Conservation (phyloP, 2,329 filamentous ascomycete species). For the Diaporthe aspalathi region DNA sequence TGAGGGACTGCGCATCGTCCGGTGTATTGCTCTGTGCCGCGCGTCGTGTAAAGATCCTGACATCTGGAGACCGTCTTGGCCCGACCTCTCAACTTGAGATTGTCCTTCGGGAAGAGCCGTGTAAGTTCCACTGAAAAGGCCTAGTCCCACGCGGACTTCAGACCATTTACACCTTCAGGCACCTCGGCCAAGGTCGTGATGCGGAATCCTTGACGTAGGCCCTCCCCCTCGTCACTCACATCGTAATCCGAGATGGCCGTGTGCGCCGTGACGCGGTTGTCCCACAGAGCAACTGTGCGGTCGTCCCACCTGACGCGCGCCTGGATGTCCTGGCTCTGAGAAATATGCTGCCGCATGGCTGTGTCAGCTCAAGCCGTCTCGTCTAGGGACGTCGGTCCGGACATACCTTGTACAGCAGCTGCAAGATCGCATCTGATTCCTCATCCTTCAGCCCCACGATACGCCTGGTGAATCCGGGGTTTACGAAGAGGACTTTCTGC, state of each 20-base stretch:
- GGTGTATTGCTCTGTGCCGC: no score
- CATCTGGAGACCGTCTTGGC: no score
- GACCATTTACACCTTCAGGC: constrained; percentile 51
- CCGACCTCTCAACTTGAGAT: no score
- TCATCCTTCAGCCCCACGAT: constrained; percentile 75
- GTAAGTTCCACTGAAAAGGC: rapidly evolving
- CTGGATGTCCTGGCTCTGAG: constrained; percentile 72
- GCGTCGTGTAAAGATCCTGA: no score
- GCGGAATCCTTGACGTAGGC: constrained; percentile 54
- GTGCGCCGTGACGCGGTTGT: constrained; percentile 67
- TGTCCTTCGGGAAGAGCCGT: no score
- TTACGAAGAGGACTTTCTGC: constrained; percentile 48
- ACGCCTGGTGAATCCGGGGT: constrained; percentile 44
- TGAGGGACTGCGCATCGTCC: no score
- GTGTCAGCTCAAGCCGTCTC: constrained; percentile 25
- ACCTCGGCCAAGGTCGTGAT: constrained; percentile 54
- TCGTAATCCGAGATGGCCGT: constrained; percentile 59
- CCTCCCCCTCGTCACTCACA: constrained; percentile 53
- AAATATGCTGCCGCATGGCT: constrained; percentile 52
- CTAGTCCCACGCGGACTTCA: constrained; percentile 50
- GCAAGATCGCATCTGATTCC: constrained; percentile 74
- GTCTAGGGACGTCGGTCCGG: not conserved
- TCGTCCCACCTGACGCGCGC: constrained; percentile 74
- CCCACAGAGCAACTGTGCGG: constrained; percentile 76
- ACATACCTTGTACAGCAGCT: constrained; percentile 70